These are phyloP conservation scores for Achaetomium macrosporum DNA, from an alignment of 2,329 filamentous ascomycete species.

Conservation along the genomic window DNA sequence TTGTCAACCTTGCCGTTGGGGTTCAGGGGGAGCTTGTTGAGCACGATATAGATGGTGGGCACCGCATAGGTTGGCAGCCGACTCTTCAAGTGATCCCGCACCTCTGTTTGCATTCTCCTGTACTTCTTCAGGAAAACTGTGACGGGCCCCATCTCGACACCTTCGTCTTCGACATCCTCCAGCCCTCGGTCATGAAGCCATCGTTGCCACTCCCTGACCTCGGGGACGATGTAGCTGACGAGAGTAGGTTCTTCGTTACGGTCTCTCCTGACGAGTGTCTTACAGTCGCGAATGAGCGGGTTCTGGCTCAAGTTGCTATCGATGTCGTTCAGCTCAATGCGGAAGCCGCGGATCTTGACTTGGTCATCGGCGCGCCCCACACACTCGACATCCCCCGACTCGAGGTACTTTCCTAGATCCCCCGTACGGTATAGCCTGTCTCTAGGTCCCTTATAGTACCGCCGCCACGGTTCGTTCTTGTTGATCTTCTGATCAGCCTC, in stretches of 20 bases:
- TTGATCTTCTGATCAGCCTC: constrained; percentile 54
- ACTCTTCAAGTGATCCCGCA: constrained; percentile 61
- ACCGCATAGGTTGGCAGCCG: constrained; percentile 71
- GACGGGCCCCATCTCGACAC: constrained; percentile 39
- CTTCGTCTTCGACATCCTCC: constrained; percentile 51
- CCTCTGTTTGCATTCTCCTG: constrained; percentile 42
- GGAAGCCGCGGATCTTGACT: constrained; percentile 93
- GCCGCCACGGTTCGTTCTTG: constrained; percentile 65
- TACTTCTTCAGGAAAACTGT: constrained; percentile 41
- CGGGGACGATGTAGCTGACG: constrained; percentile 86
- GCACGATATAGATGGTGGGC: constrained; percentile 66
- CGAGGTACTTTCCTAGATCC: constrained; percentile 72
- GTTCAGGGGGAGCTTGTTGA: constrained; percentile 70
- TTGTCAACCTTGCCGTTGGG: constrained; percentile 83
- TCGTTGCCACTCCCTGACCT: constrained; percentile 64
- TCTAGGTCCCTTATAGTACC: constrained; percentile 72
- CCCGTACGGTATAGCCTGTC: constrained; percentile 86
- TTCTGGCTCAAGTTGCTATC: constrained; percentile 74
- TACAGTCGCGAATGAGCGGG: constrained; percentile 73
- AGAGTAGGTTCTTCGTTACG: constrained; percentile 79
- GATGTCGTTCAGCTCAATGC: constrained; percentile 92
- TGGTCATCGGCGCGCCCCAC: constrained; percentile 80
- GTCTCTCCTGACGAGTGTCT: constrained; percentile 78
- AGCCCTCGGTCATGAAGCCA: constrained; percentile 55
- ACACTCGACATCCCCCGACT: constrained; percentile 65